Conservation (phyloP, 2,329 filamentous ascomycete species). For the Clarireedia hainanense region DNA sequence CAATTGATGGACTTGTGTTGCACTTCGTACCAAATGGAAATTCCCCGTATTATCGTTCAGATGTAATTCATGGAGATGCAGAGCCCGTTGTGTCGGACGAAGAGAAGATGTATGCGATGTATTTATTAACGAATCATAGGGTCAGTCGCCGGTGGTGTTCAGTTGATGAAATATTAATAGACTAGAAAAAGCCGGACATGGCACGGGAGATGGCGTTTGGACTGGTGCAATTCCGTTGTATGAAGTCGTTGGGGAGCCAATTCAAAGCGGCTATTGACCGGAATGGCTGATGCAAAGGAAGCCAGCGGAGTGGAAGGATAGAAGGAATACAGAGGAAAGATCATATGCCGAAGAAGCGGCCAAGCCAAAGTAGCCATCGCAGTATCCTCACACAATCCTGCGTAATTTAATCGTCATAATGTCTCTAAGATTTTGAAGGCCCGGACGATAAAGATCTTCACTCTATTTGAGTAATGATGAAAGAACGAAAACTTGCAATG, state of each 20-base stretch:
- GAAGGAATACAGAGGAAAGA: background rate
- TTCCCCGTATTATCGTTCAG: constrained; percentile 73
- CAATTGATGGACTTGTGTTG: constrained; percentile 66
- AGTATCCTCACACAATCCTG: background rate
- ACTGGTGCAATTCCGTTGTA: constrained; percentile 9
- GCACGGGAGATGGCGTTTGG: constrained; percentile 25
- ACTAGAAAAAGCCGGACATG: background rate
- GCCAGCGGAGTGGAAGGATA: background rate
- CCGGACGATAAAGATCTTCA: too few relatives aligned
- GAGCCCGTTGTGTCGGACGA: constrained; percentile 52
- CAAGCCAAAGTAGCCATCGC: background rate
- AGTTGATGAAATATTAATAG: constrained; percentile 3
- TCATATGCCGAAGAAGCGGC: background rate
- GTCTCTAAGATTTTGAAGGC: background rate
- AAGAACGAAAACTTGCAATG: background rate
- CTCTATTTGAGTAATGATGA: too few relatives aligned
- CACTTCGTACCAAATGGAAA: constrained; percentile 71
- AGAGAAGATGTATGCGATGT: constrained; percentile 39
- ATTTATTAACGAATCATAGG: constrained; percentile 7
- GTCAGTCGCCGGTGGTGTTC: constrained; percentile 1
- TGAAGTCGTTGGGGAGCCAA: background rate
- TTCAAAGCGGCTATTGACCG: constrained; percentile 2
- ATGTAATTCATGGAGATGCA: constrained; percentile 66
- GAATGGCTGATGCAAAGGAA: background rate
- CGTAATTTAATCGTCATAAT: background rate